These are phyloP conservation scores for Colletotrichum brevisporum DNA, from an alignment of 2,329 filamentous ascomycete genomes.

Conservation along the genomic window DNA sequence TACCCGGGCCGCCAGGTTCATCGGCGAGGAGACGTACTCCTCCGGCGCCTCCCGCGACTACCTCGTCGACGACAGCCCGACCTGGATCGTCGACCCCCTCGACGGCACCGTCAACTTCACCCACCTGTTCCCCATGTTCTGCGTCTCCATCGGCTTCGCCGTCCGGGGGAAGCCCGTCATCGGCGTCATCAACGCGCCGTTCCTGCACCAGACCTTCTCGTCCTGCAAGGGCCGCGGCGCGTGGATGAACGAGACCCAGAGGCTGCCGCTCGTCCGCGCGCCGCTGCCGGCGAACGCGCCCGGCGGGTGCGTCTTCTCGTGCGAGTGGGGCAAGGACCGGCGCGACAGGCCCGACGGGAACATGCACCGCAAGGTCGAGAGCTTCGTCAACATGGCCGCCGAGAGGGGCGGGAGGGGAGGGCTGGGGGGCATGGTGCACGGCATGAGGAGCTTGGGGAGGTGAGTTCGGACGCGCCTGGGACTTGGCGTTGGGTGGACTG, in stretches of 20 bases:
- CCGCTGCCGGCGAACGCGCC: slow-evolving; percentile 76
- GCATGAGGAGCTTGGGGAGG: slow-evolving; percentile 77
- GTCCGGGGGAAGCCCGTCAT: slow-evolving; percentile 72
- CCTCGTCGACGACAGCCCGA: slow-evolving; percentile 73
- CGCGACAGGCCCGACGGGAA: slow-evolving; percentile 77
- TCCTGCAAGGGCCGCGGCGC: slow-evolving; percentile 76
- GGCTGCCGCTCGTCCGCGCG: slow-evolving; percentile 73
- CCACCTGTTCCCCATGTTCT: slow-evolving; percentile 86
- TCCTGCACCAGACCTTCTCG: slow-evolving; percentile 78
- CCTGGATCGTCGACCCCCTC: slow-evolving; percentile 83
- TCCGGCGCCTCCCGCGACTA: slow-evolving; percentile 77
- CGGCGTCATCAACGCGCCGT: slow-evolving; percentile 80
- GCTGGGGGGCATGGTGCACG: slow-evolving; percentile 84
- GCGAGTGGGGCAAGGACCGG: slow-evolving; percentile 86
- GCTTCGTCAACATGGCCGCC: slow-evolving; percentile 81
- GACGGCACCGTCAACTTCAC: slow-evolving; percentile 88
- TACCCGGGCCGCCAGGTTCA: slow-evolving; percentile 71
- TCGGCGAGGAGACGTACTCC: slow-evolving; percentile 84
- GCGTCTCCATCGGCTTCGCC: slow-evolving; percentile 81
- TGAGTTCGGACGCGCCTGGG: slow-evolving; percentile 41
- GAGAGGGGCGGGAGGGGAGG: slow-evolving; percentile 74
- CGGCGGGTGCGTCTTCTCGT: slow-evolving; percentile 78
- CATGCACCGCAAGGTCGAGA: slow-evolving; percentile 79
- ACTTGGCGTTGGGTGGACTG: too few species aligned
- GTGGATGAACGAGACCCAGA: slow-evolving; percentile 76